phyloP scores from a whole-genome alignment of 139 green algal species.

The Chlorella sp. region DNA sequence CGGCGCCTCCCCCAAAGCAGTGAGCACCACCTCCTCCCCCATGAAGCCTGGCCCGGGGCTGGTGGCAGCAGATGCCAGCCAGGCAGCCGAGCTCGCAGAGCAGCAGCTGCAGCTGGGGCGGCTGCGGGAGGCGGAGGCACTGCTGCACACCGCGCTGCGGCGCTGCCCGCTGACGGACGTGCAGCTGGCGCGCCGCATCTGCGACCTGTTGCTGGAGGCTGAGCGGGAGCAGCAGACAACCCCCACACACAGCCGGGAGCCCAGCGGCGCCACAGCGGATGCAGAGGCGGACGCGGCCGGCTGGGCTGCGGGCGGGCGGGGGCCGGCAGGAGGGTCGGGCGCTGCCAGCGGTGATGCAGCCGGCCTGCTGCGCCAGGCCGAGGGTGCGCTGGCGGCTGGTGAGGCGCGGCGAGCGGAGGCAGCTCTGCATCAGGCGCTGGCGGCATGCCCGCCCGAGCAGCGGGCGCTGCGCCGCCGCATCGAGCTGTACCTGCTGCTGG shows the following conservation, averaged over 20 bases:
- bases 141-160: constrained; percentile 21
- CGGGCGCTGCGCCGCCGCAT: constrained; percentile 2
- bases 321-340: background rate
- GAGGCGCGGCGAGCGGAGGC: constrained; percentile 1
- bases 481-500: constrained; percentile 5
- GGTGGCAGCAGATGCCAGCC: too few relatives aligned
- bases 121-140: background rate
- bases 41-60: too few relatives aligned
- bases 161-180: background rate
- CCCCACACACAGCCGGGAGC: constrained; percentile 2
- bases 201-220: constrained; percentile 4
- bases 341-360: background rate
- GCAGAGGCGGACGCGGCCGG: background rate
- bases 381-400: background rate
- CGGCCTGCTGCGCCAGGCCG: background rate
- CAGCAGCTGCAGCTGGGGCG: constrained; percentile 16
- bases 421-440: background rate
- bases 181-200: background rate
- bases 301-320: background rate
- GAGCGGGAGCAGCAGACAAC: constrained; percentile 4
- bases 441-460: background rate
- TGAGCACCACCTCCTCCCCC: too few relatives aligned
- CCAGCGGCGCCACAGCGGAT: background rate
- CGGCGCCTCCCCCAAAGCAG: too few relatives aligned
- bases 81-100: background rate